Percentiles rank a stretch among this genome's conserved stretches.
These are phyloP conservation scores for Thelonectria blattea DNA, from an alignment of 2,329 filamentous ascomycete species.

Conservation along the genomic window DNA sequence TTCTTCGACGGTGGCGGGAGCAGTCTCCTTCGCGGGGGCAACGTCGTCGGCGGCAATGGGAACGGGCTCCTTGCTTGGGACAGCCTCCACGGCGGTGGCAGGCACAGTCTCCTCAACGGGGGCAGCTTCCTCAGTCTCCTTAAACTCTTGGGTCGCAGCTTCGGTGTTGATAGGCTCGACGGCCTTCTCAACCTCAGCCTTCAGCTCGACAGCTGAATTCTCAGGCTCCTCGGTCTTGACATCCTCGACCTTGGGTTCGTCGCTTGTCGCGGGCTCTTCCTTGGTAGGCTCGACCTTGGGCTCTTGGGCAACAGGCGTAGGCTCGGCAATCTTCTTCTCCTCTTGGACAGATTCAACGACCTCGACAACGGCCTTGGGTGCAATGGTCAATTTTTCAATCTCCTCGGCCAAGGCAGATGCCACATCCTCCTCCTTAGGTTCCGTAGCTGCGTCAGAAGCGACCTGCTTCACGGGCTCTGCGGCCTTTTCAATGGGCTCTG, in stretches of 20 bases:
- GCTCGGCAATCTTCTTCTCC: constrained; percentile 17
- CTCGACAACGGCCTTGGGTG: constrained; percentile 26
- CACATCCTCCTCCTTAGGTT: constrained; percentile 17
- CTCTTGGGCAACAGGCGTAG: constrained; percentile 16
- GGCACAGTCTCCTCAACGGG: background rate
- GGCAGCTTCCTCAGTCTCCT: background rate
- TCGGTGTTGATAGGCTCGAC: background rate
- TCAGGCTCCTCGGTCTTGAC: background rate
- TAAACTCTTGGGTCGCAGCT: background rate
- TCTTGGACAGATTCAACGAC: constrained; percentile 17
- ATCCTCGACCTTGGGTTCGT: constrained; percentile 13
- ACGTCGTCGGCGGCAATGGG: background rate
- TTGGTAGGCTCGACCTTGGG: constrained; percentile 18
- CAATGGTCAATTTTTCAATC: constrained; percentile 15
- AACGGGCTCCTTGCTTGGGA: background rate
- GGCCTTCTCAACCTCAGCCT: background rate
- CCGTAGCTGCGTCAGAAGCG: constrained; percentile 2
- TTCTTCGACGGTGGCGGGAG: background rate
- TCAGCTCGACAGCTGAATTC: background rate
- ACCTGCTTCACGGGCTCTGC: constrained; percentile 11
- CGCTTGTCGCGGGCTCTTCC: constrained; percentile 10
- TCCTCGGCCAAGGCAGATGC: constrained; percentile 18
- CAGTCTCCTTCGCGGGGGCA: background rate
- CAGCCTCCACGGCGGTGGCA: background rate
- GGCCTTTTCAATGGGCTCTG: constrained; percentile 12